Evolutionary conservation across 2,329 filamentous ascomycete species (phyloP), one percentile per base, ranked within the genome.

Genomic region (Coniochaeta sp.): DNA sequence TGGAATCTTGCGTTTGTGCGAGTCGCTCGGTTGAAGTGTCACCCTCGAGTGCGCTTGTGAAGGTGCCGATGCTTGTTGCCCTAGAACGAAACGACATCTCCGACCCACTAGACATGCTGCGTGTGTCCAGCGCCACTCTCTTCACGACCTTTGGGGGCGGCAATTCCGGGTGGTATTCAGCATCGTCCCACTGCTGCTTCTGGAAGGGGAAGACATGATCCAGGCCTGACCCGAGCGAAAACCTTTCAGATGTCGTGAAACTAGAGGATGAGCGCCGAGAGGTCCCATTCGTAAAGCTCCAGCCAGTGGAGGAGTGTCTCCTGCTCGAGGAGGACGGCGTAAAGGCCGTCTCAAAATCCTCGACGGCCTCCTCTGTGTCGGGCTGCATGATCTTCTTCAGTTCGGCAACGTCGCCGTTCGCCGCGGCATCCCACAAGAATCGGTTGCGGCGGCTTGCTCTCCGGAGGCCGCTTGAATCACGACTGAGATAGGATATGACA

Each of bases 191-290:
- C 3, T 26, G 38, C 38, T 24, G 80, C 51, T 78, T 79, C 64
- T 95, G 88, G 56, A 96, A 97, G 0, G 91, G 92, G 60, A 96
- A 96, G 1, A 97, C 91, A 63, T 97, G 92, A 50, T 86, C 80
- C 4, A 97, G 71, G 3, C 76, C 79, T 1, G 78, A 77, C 1
- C 79, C 80, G 51, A 71, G 68, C 2, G 79, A 83, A 55, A 78
- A 82, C 10, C 71, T 65, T 49, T 81, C 79, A 1, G 74, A 72
- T 2, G 67, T 62, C 1, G 70, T 69, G 26, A 72, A 64, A 16
- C 61, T 69, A 6, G 54, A 68, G 61, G 74, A 74, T 0, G 71
- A 66, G 22, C 67, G 54, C 20, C 56, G 57, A 0, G 63, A 63
- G 1, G 64, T 67, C 2, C 72, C 72, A 54, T 78, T 75, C 3